A percentile compares a stretch with the other conserved stretches of the same genome.
Evolutionary conservation across 2,329 filamentous ascomycete species (phyloP).

Genomic region (Trichoderma asperellum): DNA sequence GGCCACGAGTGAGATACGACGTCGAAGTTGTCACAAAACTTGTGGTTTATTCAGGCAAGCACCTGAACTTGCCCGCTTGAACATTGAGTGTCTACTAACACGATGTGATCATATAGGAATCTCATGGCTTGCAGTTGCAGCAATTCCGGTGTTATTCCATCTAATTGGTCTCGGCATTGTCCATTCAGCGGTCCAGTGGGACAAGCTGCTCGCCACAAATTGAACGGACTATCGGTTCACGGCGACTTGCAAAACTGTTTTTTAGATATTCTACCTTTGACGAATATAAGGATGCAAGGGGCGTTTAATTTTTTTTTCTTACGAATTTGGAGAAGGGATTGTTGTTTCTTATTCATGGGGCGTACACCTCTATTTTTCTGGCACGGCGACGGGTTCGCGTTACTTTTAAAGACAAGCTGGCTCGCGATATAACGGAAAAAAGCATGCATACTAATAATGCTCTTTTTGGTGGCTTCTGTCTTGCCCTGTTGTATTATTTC

Average conservation of each 20-base stretch:
- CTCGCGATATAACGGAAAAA: slow-evolving; percentile 6
- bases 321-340: background rate
- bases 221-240: slow-evolving; percentile 2
- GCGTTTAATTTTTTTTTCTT: slow-evolving; percentile 1
- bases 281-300: slow-evolving; percentile 2
- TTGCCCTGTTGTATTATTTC: background rate
- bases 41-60: slow-evolving; percentile 86
- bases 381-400: slow-evolving; percentile 12
- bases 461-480: background rate
- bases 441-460: background rate
- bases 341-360: background rate
- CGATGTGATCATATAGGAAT: slow-evolving; percentile 61
- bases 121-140: slow-evolving; percentile 76
- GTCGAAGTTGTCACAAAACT: slow-evolving; percentile 98
- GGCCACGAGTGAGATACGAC: slow-evolving; percentile 90
- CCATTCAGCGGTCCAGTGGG: slow-evolving; percentile 37
- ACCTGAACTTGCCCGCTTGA: slow-evolving; percentile 1
- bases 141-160: slow-evolving; percentile 75
- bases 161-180: slow-evolving; percentile 56
- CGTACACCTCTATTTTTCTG: slow-evolving; percentile 1
- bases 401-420: slow-evolving; percentile 5
- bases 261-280: background rate
- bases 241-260: background rate
- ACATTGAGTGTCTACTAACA: slow-evolving; percentile 28
- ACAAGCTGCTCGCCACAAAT: background rate